Evolutionary conservation across 164 flowering plant species (phyloP).

Genomic region (Magnolia sinica): DNA sequence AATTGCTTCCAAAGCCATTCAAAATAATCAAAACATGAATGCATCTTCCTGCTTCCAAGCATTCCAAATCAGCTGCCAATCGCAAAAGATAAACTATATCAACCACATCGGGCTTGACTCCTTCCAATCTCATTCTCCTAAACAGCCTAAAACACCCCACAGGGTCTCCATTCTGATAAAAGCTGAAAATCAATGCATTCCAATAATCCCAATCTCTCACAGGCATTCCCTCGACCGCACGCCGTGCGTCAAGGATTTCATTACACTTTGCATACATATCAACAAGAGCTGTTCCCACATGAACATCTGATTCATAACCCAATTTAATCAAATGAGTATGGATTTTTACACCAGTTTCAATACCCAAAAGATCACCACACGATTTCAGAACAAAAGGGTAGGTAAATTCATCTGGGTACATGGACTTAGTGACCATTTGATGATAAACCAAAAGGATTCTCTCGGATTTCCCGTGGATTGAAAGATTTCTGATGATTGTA

Average conservation of each 20-base stretch:
- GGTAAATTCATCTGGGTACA: slow-evolving; percentile 44
- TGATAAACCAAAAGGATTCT: slow-evolving; percentile 32
- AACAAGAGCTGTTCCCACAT: slow-evolving; percentile 27
- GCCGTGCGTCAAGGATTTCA: slow-evolving; percentile 8
- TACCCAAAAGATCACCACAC: slow-evolving; percentile 25
- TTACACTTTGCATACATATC: slow-evolving; percentile 25
- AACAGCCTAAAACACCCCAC: slow-evolving; percentile 22
- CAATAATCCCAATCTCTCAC: slow-evolving; percentile 6
- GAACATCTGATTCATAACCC: slow-evolving; percentile 35
- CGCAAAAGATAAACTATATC: slow-evolving; percentile 35
- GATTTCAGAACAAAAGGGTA: slow-evolving; percentile 41
- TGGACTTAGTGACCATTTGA: slow-evolving; percentile 30
- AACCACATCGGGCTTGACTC: slow-evolving; percentile 24
- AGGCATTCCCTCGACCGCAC: slow-evolving; percentile 18
- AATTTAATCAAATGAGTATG: slow-evolving; percentile 42
- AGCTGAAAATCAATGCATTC: slow-evolving; percentile 13
- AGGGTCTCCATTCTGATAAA: slow-evolving; percentile 8
- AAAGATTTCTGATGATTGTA: slow-evolving; percentile 26
- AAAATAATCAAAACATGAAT: slow-evolving; percentile 39
- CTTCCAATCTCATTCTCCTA: slow-evolving; percentile 34
- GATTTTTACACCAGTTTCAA: slow-evolving; percentile 26
- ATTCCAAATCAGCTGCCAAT: slow-evolving; percentile 33
- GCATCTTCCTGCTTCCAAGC: slow-evolving; percentile 30
- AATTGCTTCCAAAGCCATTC: slow-evolving; percentile 23
- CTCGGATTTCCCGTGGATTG: slow-evolving; percentile 24